Conservation (phyloP, 257 asterid genomes). For the Penstemon eatonii region DNA sequence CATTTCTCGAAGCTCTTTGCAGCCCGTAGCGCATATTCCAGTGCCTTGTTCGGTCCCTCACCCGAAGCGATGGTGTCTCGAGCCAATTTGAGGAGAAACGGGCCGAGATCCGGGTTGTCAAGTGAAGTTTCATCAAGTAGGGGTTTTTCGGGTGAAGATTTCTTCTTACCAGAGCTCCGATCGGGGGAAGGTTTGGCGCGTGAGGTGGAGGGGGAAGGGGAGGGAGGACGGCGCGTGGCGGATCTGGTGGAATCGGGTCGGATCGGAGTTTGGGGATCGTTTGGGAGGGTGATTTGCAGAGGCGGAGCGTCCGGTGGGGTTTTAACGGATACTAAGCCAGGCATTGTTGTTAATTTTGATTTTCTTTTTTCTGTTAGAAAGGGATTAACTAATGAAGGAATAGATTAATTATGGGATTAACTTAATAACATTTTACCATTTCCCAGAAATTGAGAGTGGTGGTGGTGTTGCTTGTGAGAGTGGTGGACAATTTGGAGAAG, state of each 20-base stretch:
- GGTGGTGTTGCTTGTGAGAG: too few relatives aligned
- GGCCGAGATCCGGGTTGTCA: conserved; percentile 99
- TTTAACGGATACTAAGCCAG: conserved; percentile 82
- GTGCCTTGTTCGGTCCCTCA: conserved; percentile 81
- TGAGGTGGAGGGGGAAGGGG: conserved; percentile 91
- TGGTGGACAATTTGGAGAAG: too few relatives aligned
- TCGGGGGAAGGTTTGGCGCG: conserved; percentile 92
- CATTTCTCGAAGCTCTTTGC: conserved; percentile 81
- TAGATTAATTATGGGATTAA: not conserved
- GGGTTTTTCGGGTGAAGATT: conserved; percentile 74
- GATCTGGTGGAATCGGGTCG: conserved; percentile 62
- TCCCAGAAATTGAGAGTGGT: too few relatives aligned
- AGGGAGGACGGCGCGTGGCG: conserved; percentile 76
- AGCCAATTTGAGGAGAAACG: conserved; percentile 78
- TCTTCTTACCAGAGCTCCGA: conserved; percentile 81
- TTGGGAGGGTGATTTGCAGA: conserved; percentile 61
- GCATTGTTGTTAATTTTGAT: conserved; percentile 45
- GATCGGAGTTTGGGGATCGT: conserved; percentile 52
- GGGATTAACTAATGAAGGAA: not conserved
- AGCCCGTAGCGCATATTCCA: conserved; percentile 86
- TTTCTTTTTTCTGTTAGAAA: not conserved
- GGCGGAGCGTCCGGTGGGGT: conserved; percentile 81
- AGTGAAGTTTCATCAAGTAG: conserved; percentile 70
- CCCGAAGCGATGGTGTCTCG: conserved; percentile 94
- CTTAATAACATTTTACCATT: too few relatives aligned